Conservation (phyloP, 441 rosid species). For the Pelargonium australe region DNA sequence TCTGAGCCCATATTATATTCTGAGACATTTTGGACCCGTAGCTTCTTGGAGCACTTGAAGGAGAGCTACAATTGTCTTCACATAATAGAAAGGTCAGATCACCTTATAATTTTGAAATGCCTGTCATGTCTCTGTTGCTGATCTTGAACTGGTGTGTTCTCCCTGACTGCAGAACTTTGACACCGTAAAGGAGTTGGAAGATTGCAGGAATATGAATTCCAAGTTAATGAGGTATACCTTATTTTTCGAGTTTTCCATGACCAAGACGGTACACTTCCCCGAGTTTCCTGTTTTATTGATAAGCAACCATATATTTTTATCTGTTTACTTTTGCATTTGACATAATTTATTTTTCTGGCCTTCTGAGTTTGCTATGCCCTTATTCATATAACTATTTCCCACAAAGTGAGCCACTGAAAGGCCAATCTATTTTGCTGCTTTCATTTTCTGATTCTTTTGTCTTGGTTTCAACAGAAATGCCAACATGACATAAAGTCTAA, state of each 20-base stretch:
- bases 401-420: slow-evolving; percentile 9
- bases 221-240: slow-evolving; percentile 56
- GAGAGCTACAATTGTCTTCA: slow-evolving; percentile 31
- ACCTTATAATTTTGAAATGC: slow-evolving; percentile 15
- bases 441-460: background rate
- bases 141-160: slow-evolving; percentile 21
- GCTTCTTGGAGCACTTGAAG: slow-evolving; percentile 50
- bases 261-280: slow-evolving; percentile 8
- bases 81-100: slow-evolving; percentile 37
- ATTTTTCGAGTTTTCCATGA: slow-evolving; percentile 4
- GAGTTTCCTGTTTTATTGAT: slow-evolving; percentile 7
- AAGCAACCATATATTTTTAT: background rate
- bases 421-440: background rate
- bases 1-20: slow-evolving; percentile 17
- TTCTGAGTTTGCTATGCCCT: background rate
- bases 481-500: too few relatives aligned
- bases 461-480: background rate
- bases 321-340: background rate
- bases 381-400: background rate
- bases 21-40: slow-evolving; percentile 30
- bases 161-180: slow-evolving; percentile 41
- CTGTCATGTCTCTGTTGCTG: slow-evolving; percentile 15
- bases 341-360: background rate
- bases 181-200: slow-evolving; percentile 52
- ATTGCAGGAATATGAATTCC: slow-evolving; percentile 61